Evolutionary conservation across 441 rosid genomes (phyloP).

Genomic region (Aquilaria agallochum): DNA sequence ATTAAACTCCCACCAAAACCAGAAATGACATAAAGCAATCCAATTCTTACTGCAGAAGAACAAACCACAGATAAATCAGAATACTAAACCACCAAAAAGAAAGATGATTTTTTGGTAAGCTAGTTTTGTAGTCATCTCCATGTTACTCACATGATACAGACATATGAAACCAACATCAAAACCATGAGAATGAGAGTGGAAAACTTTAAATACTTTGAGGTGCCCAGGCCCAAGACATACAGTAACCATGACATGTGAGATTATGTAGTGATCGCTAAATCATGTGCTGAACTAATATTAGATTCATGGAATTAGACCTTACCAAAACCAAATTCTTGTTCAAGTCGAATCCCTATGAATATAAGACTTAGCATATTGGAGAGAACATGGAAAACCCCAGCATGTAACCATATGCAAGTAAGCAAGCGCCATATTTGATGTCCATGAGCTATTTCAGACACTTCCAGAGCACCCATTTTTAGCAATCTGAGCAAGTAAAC

Average conservation of each 20-base stretch:
- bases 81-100: constrained; percentile 2
- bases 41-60: constrained; percentile 64
- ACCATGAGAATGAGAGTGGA: too few relatives aligned
- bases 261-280: too few relatives aligned
- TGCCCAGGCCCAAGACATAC: too few relatives aligned
- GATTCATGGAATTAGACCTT: constrained; percentile 15
- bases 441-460: constrained; percentile 36
- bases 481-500: constrained; percentile 43
- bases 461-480: constrained; percentile 80
- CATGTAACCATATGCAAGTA: constrained; percentile 92
- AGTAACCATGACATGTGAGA: too few relatives aligned
- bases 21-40: constrained; percentile 75
- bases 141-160: too few relatives aligned
- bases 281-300: too few relatives aligned
- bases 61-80: constrained; percentile 10
- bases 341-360: constrained; percentile 85
- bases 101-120: not conserved
- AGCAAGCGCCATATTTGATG: constrained; percentile 78
- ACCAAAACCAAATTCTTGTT: constrained; percentile 94
- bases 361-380: constrained; percentile 96
- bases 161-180: too few relatives aligned
- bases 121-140: too few relatives aligned
- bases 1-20: constrained; percentile 91
- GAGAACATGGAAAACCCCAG: constrained; percentile 84
- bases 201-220: too few relatives aligned